Percentiles rank a stretch among this genome's conserved stretches.
phyloP scores from a whole-genome alignment of 345 rosid species.

The Abelmoschus esculentus region DNA sequence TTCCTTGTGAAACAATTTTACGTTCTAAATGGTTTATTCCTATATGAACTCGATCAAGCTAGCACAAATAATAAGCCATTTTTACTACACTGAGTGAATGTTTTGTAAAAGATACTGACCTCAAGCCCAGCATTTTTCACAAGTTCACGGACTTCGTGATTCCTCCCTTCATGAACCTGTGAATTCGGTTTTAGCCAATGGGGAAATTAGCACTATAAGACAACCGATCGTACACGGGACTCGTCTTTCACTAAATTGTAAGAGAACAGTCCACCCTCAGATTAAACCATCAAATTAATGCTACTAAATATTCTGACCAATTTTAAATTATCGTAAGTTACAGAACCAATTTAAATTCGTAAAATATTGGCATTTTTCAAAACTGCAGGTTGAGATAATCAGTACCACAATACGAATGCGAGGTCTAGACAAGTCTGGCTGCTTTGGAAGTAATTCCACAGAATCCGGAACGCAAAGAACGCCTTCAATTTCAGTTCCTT shows the following conservation, averaged over 20 bases:
- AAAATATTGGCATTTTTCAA: not conserved
- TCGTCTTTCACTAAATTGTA: no score
- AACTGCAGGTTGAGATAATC: constrained; percentile 6
- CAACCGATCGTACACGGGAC: not conserved
- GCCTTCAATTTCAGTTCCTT: constrained; percentile 71
- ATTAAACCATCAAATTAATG: not conserved
- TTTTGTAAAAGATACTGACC: constrained; percentile 41
- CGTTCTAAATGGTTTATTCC: not conserved
- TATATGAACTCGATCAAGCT: not conserved
- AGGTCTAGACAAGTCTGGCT: constrained; percentile 57
- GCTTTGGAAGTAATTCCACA: constrained; percentile 75
- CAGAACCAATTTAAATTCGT: not conserved
- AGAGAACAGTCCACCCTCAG: no score
- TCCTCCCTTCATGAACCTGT: constrained; percentile 97
- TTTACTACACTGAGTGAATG: not conserved
- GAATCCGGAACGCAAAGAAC: constrained; percentile 76
- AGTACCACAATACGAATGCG: constrained; percentile 85
- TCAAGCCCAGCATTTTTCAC: constrained; percentile 92
- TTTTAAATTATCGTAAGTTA: no score
- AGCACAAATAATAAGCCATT: not conserved
- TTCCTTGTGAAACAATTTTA: not conserved
- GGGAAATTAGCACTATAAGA: not conserved
- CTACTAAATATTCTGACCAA: not conserved
- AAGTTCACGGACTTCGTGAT: constrained; percentile 91
- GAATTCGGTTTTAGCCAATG: constrained; percentile 11